Base-by-base conservation (phyloP, 257 asterid genomes). In the Ilex aquifolium region DNA sequence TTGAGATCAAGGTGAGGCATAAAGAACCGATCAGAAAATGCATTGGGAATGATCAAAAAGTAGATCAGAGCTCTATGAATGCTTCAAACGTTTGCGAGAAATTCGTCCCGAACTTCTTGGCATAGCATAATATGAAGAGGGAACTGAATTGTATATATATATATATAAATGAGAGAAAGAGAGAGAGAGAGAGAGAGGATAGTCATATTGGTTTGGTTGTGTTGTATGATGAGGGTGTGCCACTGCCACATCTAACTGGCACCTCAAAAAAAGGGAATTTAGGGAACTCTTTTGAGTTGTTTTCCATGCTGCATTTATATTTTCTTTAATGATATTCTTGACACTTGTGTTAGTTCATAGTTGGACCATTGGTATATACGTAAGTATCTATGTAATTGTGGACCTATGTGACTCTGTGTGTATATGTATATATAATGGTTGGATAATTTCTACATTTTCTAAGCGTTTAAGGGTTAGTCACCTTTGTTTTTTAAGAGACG, bases 21-120 rank as follows among this genome's bases (percentile, higher is more conserved):
- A 50, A 48, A 54, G 58, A n/a, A 61, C 62, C 27, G 27, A 21
- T 49, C 56, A 60, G 67, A 0, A 36, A 36, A 36, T 36, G 42
- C 5, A 36, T 36, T 4, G 42, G 42, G 42, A 36, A 8, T 21
- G 27, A 21, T 21, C 27, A 21, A 21, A 21, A 21, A 21, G 27
- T 21, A 21, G 27, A 21, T 36, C 42, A 8, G 42, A 4, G 8
- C 42, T 36, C 21, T 13, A 66, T 36, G 78, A 79, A 73, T 48
- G 59, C 44, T 64, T 65, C 39, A 69, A 67, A 63, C 4, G 14
- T 40, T 17, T 52, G 36, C 29, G 14, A 44, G 50, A 55, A 10
- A 29, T 44, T 12, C 60, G 80, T 71, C 66, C 64, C 46, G 53
- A 66, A 77, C 65, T 66, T 31, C 27, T 76, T 74, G 81, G 75